phyloP scores from a whole-genome alignment of 306 rosid genomes.

The apple (Malus domestica) region ASM211411v1 NC_041800.1:31586733-31587232 shows the following conservation, averaged over 20 bases:
- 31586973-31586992: slow-evolving; percentile 66
- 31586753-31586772: slow-evolving; percentile 77
- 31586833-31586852: neutral
- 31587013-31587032: slow-evolving; percentile 61
- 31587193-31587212: slow-evolving; percentile 57
- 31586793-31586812: slow-evolving; percentile 42
- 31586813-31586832: neutral
- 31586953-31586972: slow-evolving; percentile 80
- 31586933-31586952: slow-evolving; percentile 66
- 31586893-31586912: neutral
- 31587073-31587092: neutral
- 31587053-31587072: neutral
- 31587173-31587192: slow-evolving; percentile 79
- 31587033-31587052: neutral
- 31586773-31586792: slow-evolving; percentile 91
- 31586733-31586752: slow-evolving; percentile 37
- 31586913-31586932: neutral
- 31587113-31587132: slow-evolving; percentile 10
- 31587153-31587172: slow-evolving; percentile 86
- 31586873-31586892: neutral
- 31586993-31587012: slow-evolving; percentile 91
- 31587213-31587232: slow-evolving; percentile 70
- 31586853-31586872: neutral
- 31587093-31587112: neutral
- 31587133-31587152: slow-evolving; percentile 20